Conservation (phyloP, 2,329 filamentous ascomycete genomes). For the Colletotrichum scovillei region DNA sequence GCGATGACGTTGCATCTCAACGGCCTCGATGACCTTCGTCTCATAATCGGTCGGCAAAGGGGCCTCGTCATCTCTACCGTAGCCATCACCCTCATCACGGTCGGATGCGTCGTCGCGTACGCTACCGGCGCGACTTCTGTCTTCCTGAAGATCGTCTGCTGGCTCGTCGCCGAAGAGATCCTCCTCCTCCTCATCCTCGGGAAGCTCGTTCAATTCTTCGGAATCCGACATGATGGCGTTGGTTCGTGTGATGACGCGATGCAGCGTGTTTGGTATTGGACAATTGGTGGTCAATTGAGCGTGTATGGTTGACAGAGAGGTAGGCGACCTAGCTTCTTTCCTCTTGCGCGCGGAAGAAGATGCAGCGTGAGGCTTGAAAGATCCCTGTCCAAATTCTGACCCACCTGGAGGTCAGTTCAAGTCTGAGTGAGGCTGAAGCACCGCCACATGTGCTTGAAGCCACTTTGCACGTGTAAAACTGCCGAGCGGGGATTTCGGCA, state of each 20-base stretch:
- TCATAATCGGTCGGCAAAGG: constrained; percentile 47
- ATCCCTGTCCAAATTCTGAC: constrained; percentile 27
- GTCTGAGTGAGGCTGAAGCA: constrained; percentile 24
- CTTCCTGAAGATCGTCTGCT: constrained; percentile 71
- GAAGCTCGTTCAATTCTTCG: constrained; percentile 62
- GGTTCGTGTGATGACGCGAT: not conserved
- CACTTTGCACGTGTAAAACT: not conserved
- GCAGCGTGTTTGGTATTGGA: not conserved
- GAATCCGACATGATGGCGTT: constrained; percentile 63
- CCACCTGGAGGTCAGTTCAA: constrained; percentile 14
- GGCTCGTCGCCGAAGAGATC: constrained; percentile 71
- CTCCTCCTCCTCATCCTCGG: constrained; percentile 67
- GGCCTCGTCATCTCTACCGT: constrained; percentile 56
- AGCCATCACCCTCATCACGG: constrained; percentile 56
- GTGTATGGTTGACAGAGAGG: not conserved
- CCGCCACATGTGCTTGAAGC: constrained; percentile 14
- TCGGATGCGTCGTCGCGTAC: constrained; percentile 71
- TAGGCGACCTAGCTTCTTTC: constrained; percentile 6
- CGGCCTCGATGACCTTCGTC: constrained; percentile 69
- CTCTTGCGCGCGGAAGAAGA: not conserved
- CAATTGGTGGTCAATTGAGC: not conserved
- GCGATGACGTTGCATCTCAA: constrained; percentile 75
- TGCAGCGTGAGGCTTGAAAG: constrained; percentile 26
- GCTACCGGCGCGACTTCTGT: constrained; percentile 65
- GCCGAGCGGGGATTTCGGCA: not conserved